Conservation (phyloP, 208 protist species). For the Phytomonas sp. region DNA sequence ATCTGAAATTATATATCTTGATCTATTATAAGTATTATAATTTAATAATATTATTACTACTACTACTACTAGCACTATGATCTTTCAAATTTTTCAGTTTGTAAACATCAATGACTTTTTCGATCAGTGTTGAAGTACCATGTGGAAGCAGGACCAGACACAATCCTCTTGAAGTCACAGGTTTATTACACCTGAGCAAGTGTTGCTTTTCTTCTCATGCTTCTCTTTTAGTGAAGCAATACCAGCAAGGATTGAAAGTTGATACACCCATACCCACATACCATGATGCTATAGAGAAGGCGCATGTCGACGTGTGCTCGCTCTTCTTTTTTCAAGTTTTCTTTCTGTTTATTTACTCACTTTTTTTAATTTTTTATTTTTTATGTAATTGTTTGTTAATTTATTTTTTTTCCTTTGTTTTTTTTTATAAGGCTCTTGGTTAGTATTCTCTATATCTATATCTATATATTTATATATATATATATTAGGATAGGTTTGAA, state of each 20-base stretch:
- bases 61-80: not conserved
- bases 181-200: not conserved
- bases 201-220: not conserved
- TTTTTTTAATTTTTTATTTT: not conserved
- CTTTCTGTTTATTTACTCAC: slow-evolving; percentile 4
- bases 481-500: not conserved
- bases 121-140: not conserved
- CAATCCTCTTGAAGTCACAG: not conserved
- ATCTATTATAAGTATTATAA: slow-evolving; percentile 10
- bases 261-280: not conserved
- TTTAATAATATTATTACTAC: too few species aligned
- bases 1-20: slow-evolving; percentile 9
- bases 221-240: not conserved
- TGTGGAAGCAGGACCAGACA: not conserved
- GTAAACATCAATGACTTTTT: not conserved
- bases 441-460: not conserved
- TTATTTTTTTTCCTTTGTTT: slow-evolving; percentile 10
- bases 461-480: slow-evolving; percentile 4
- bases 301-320: not conserved
- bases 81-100: not conserved
- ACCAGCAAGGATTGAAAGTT: not conserved
- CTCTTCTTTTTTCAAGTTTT: slow-evolving; percentile 9
- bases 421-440: not conserved
- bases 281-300: too few species aligned
- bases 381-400: not conserved